A percentile compares a stretch with the other conserved stretches of the same genome.
Evolutionary conservation across 2,329 filamentous ascomycete species (phyloP).

Genomic region (Penicillium sp.): DNA sequence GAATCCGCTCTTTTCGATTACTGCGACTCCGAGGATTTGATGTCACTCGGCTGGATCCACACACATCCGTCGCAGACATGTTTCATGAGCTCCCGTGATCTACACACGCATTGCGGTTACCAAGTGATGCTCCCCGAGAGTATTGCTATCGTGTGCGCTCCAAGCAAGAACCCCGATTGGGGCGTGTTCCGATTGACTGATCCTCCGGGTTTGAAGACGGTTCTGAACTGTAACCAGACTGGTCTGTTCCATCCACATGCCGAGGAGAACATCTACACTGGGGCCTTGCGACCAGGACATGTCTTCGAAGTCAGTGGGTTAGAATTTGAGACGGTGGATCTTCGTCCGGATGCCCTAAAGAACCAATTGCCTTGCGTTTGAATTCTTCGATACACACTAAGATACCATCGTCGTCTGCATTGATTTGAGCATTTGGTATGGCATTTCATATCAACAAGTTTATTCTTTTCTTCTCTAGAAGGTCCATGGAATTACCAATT

Average conservation of each 20-base stretch:
- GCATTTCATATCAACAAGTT: background rate
- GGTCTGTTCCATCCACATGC: constrained; percentile 81
- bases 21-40: constrained; percentile 77
- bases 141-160: constrained; percentile 94
- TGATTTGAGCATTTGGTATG: background rate
- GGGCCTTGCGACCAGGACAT: constrained; percentile 68
- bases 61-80: constrained; percentile 96
- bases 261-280: constrained; percentile 73
- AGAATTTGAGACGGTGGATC: constrained; percentile 67
- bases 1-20: constrained; percentile 84
- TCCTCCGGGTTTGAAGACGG: constrained; percentile 82
- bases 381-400: constrained; percentile 14
- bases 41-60: constrained; percentile 95
- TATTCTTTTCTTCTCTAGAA: background rate
- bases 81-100: constrained; percentile 92
- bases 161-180: constrained; percentile 71
- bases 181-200: constrained; percentile 92
- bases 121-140: constrained; percentile 96
- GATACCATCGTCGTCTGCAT: constrained; percentile 19
- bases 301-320: constrained; percentile 67
- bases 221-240: constrained; percentile 73
- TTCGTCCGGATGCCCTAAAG: constrained; percentile 40
- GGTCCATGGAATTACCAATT: background rate
- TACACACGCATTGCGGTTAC: constrained; percentile 92
- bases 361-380: constrained; percentile 7